These are phyloP conservation scores for Ogataea hybrid DNA, from an alignment of 1,139 yeast genomes.

Conservation along the genomic window DNA sequence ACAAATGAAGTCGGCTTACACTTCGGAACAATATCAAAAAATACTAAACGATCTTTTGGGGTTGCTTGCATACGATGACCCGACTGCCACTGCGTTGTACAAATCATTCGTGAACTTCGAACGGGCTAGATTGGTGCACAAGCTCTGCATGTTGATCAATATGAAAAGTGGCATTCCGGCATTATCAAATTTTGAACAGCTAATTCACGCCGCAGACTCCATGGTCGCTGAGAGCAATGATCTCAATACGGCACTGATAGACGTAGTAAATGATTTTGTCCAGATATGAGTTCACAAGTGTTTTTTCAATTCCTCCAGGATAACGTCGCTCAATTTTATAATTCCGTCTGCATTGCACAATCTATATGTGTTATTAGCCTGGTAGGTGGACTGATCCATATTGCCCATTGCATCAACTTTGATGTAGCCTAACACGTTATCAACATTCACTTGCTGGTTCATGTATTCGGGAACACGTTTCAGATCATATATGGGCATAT, in stretches of 20 bases:
- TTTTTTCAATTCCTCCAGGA: constrained; percentile 43
- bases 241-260: constrained; percentile 26
- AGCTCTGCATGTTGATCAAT: constrained; percentile 40
- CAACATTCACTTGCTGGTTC: constrained; percentile 72
- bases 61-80: constrained; percentile 52
- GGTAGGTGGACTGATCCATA: constrained; percentile 55
- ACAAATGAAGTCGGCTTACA: constrained; percentile 40
- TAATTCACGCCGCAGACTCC: constrained; percentile 8
- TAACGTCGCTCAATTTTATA: constrained; percentile 52
- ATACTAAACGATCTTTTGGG: constrained; percentile 44
- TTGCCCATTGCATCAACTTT: constrained; percentile 54
- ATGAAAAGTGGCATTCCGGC: constrained; percentile 14
- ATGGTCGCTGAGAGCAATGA: constrained; percentile 19
- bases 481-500: constrained; percentile 72
- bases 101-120: constrained; percentile 37
- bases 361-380: constrained; percentile 59
- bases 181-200: constrained; percentile 21
- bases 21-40: constrained; percentile 29
- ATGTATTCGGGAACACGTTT: constrained; percentile 59
- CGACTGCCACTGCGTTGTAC: constrained; percentile 34
- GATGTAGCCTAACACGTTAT: constrained; percentile 71
- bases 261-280: constrained; percentile 36
- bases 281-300: constrained; percentile 14
- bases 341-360: constrained; percentile 57
- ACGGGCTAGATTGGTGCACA: constrained; percentile 40